Percentiles rank a stretch among this genome's conserved stretches.
These are phyloP conservation scores for Herpetospermum pedunculosum DNA, from an alignment of 306 rosid genomes.

Conservation along the genomic window DNA sequence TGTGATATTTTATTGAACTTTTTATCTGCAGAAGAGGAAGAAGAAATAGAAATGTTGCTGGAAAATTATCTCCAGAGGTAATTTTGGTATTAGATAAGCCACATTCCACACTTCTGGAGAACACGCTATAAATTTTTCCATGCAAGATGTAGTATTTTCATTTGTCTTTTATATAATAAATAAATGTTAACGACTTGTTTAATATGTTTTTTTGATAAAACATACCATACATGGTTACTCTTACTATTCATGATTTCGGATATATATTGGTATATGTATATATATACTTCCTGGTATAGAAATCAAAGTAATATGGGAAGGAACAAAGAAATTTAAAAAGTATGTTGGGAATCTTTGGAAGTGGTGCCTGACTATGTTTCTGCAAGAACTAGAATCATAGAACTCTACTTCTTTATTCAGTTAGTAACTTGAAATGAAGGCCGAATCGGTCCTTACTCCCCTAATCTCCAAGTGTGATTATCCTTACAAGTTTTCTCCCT, in stretches of 20 bases:
- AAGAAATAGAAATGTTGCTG: constrained; percentile 98
- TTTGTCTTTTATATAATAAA: background rate
- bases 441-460: too few species aligned
- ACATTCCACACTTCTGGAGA: background rate
- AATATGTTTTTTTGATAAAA: background rate
- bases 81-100: background rate
- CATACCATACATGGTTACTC: too few species aligned
- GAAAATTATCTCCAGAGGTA: constrained; percentile 99
- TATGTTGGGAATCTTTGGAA: background rate
- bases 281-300: background rate
- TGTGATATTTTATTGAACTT: constrained; percentile 17
- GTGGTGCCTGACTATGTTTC: background rate
- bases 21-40: constrained; percentile 77
- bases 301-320: background rate
- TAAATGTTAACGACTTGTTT: background rate
- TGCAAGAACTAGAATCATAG: too few species aligned
- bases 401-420: too few species aligned
- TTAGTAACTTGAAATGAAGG: too few species aligned
- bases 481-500: too few species aligned
- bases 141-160: background rate
- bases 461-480: too few species aligned
- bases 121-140: background rate
- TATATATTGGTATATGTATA: too few species aligned
- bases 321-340: background rate
- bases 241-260: too few species aligned